A percentile compares a stretch with the other conserved stretches of the same genome.
Evolutionary conservation across 108 stramenopile genomes (phyloP).

Genomic region (Fragilariopsis cylindrus): DNA sequence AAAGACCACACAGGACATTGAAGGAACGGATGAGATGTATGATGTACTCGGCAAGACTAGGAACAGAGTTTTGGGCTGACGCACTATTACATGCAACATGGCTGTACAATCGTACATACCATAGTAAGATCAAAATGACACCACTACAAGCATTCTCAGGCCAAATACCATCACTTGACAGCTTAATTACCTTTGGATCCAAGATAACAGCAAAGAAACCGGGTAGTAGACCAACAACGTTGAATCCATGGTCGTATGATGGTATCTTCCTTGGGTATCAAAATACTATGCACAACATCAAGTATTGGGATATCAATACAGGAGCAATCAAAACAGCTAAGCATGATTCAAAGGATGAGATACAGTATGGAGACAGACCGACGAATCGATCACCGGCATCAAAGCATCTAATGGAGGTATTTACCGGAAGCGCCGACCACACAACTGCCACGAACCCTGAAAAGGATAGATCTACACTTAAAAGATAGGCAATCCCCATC

Average conservation of each 20-base stretch:
- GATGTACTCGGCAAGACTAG: slow-evolving; percentile 15
- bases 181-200: slow-evolving; percentile 12
- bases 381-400: slow-evolving; percentile 4
- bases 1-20: slow-evolving; percentile 17
- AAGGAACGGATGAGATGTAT: slow-evolving; percentile 10
- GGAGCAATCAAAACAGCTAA: not conserved
- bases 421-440: not conserved
- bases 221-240: not conserved
- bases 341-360: slow-evolving; percentile 9
- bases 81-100: slow-evolving; percentile 20
- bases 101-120: slow-evolving; percentile 20
- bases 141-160: slow-evolving; percentile 10
- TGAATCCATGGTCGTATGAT: slow-evolving; percentile 1
- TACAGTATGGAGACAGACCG: slow-evolving; percentile 6
- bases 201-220: slow-evolving; percentile 11
- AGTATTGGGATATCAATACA: slow-evolving; percentile 5
- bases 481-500: not conserved
- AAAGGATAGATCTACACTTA: not conserved
- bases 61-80: slow-evolving; percentile 11
- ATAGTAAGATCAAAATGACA: not conserved
- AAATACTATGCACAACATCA: slow-evolving; percentile 8
- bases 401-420: slow-evolving; percentile 1
- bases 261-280: slow-evolving; percentile 24
- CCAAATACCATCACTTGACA: slow-evolving; percentile 3
- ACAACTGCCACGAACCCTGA: not conserved